Evolutionary conservation across 495 filamentous ascomycete genomes (phyloP), one percentile per base, ranked within the genome.

Genomic region (Chlorociboria aeruginascens): DNA sequence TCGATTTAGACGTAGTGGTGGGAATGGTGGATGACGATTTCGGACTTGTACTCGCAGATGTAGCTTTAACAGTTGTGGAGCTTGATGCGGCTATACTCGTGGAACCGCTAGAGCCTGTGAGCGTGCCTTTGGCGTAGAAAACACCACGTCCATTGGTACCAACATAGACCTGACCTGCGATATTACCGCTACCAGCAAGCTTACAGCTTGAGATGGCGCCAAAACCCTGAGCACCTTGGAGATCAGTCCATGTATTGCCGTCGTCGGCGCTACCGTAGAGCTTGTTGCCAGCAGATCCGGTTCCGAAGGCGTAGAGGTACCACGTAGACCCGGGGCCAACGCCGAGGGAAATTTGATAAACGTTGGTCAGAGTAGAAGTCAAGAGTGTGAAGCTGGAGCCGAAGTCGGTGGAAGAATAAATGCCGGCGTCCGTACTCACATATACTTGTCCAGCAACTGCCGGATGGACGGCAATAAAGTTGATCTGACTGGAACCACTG

Each of bases 61-160:
- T 43, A 20, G 40, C 10, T 28, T 12, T 28, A 20, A 6, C 2
- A 43, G 40, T 12, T 8, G 31, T 39, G 11, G 39, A 17, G 14
- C 35, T 54, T 14, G 45, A 33, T 32, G 40, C 17, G 29, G 25
- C 33, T 11, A 46, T 33, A 13, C 44, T 49, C 10, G 55, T 32
- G 17, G 44, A 43, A 31, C 29, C 28, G 1, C 46, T 16, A 13
- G 42, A 29, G 2, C 37, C 32, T 17, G 48, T 46, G 8, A 45
- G 37, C 32, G 50, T 46, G 3, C 40, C 55, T 16, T 34, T 49
- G 7, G 50, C 74, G 50, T 69, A 76, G 29, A 79, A 67, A 6
- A 76, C 74, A 33, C 76, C 76, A 3, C 76, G 66, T 0, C 77
- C 77, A 39, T 79, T 79, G 0, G 74, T 79, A 1, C 76, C 77